Conservation (phyloP, 345 rosid species). For the Hibiscus mutabilis region DNA sequence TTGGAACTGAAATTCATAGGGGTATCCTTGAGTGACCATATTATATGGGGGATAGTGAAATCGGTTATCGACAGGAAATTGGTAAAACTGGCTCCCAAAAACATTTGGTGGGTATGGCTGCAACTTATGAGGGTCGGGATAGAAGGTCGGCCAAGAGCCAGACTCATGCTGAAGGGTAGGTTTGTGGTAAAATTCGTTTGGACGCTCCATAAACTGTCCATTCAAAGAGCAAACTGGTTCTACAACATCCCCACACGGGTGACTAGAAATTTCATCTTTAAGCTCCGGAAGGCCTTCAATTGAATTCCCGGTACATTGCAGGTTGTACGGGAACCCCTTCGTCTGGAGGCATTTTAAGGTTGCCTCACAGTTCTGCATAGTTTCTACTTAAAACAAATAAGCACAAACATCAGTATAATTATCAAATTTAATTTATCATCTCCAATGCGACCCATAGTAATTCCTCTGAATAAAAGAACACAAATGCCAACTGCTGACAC, state of each 20-base stretch:
- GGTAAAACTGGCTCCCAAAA: conserved; percentile 36
- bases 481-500: not conserved
- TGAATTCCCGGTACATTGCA: conserved; percentile 31
- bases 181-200: conserved; percentile 33
- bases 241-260: conserved; percentile 25
- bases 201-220: conserved; percentile 29
- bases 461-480: not conserved
- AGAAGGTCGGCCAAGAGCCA: conserved; percentile 33
- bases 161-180: conserved; percentile 32
- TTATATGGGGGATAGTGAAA: conserved; percentile 36
- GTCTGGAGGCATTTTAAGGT: conserved; percentile 41
- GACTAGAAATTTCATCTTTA: conserved; percentile 29
- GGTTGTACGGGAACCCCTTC: conserved; percentile 32
- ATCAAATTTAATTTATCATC: not conserved
- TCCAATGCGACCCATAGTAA: not conserved
- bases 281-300: conserved; percentile 30
- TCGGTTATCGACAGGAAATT: conserved; percentile 33
- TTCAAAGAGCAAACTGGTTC: conserved; percentile 27
- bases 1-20: conserved; percentile 37
- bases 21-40: conserved; percentile 28
- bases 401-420: not conserved
- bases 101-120: conserved; percentile 32
- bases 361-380: conserved; percentile 47
- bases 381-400: conserved; percentile 28
- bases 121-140: conserved; percentile 37